These are phyloP conservation scores for Trametes maxima DNA, from an alignment of 768 basidiomycete genomes.

Conservation along the genomic window DNA sequence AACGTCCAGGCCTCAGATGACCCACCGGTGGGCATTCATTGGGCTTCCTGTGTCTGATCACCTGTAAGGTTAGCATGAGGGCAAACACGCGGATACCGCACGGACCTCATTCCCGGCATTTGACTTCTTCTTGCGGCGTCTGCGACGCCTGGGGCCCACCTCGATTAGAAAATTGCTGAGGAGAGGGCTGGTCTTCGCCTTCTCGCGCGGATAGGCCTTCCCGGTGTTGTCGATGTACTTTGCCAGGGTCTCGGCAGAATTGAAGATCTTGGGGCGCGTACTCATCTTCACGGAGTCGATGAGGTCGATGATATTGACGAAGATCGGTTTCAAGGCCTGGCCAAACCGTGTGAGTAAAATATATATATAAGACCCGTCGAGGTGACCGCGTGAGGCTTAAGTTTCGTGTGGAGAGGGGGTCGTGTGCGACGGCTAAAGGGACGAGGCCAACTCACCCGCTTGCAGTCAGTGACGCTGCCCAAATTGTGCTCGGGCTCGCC, in stretches of 20 bases:
- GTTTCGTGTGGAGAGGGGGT: neutral
- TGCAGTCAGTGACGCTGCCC: slow-evolving; percentile 1
- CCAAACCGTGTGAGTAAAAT: neutral
- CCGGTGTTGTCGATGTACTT: slow-evolving; percentile 2
- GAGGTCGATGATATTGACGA: slow-evolving; percentile 11
- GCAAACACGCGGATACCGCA: too few species aligned
- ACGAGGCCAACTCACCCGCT: neutral
- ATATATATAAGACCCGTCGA: neutral
- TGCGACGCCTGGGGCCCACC: neutral
- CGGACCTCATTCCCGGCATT: too few species aligned
- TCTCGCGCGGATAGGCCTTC: neutral
- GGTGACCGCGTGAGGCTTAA: neutral
- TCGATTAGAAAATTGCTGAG: neutral
- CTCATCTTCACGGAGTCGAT: slow-evolving; percentile 1
- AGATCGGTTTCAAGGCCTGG: neutral
- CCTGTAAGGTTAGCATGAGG: too few species aligned
- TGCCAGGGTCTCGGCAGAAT: neutral
- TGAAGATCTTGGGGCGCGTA: neutral
- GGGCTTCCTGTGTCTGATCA: too few species aligned
- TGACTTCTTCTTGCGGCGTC: neutral
- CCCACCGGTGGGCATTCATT: too few species aligned
- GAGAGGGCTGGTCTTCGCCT: neutral
- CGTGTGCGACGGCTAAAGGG: too few species aligned
- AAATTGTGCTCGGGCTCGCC: neutral
- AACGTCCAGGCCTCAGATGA: too few species aligned